Evolutionary conservation across 257 asterid species (phyloP).

Genomic region (Jacaranda copaia): DNA sequence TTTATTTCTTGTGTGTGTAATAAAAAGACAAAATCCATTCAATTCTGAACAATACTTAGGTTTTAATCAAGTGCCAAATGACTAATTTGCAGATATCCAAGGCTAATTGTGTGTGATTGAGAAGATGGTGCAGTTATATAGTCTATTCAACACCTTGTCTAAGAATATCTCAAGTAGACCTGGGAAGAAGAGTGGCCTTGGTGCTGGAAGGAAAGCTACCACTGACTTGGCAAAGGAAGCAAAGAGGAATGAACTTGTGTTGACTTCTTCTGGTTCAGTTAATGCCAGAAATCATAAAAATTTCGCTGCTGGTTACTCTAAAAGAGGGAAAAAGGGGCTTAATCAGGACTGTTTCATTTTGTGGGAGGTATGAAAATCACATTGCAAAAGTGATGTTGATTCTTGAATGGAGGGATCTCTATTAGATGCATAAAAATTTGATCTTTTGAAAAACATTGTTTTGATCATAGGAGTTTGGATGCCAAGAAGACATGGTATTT

Average conservation of each 20-base stretch:
- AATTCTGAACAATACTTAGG: neutral
- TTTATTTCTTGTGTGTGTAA: neutral
- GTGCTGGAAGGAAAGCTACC: conserved; percentile 54
- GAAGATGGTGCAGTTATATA: conserved; percentile 71
- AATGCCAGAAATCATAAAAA: conserved; percentile 41
- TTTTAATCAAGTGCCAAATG: conserved; percentile 8
- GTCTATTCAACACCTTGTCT: conserved; percentile 60
- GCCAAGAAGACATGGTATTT: conserved; percentile 71
- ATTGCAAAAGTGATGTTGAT: neutral
- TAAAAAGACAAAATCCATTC: neutral
- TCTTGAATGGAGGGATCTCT: neutral
- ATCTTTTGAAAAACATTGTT: neutral
- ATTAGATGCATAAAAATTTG: neutral
- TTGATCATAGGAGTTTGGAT: conserved; percentile 68
- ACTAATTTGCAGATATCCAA: conserved; percentile 31
- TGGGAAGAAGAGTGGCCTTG: conserved; percentile 53
- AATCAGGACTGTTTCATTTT: conserved; percentile 73
- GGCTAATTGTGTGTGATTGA: neutral
- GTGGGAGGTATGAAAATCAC: conserved; percentile 63
- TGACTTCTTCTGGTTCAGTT: conserved; percentile 61
- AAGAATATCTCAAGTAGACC: conserved; percentile 52
- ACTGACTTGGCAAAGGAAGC: conserved; percentile 64
- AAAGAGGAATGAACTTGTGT: conserved; percentile 57
- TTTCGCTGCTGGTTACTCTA: conserved; percentile 55
- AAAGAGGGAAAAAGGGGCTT: conserved; percentile 69